Conservation (phyloP, 225 moss, liverwort and hornwort genomes). For the Climacium dendroides region DNA sequence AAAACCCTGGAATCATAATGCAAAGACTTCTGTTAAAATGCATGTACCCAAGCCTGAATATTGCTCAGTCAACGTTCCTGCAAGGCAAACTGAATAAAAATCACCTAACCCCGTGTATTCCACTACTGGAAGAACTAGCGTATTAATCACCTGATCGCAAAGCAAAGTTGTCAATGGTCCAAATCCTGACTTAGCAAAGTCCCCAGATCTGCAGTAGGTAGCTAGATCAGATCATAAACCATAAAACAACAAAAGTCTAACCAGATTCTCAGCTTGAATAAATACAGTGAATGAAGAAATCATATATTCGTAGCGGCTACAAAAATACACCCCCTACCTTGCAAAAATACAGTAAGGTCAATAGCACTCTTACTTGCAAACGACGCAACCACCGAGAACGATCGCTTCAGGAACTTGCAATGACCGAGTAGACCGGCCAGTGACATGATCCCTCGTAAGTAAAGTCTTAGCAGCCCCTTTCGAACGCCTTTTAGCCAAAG, state of each 20-base stretch:
- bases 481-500: conserved; percentile 23
- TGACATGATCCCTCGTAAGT: conserved; percentile 20
- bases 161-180: conserved; percentile 81
- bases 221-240: background rate
- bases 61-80: background rate
- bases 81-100: background rate
- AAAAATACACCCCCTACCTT: background rate
- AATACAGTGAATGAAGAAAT: background rate
- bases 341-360: background rate
- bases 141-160: conserved; percentile 72
- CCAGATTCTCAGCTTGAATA: background rate
- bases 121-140: background rate
- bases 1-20: background rate
- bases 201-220: conserved; percentile 53
- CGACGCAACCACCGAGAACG: conserved; percentile 57
- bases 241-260: background rate
- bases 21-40: background rate
- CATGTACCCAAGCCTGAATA: background rate
- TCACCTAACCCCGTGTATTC: background rate
- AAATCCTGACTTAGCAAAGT: conserved; percentile 77
- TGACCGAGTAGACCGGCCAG: conserved; percentile 59
- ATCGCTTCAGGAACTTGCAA: conserved; percentile 58
- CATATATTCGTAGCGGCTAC: background rate
- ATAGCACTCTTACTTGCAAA: conserved; percentile 55
- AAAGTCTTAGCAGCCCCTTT: conserved; percentile 38